These are phyloP conservation scores for Paramecium sexaurelia DNA, from an alignment of 73 alveolate genomes.

Conservation along the genomic window DNA sequence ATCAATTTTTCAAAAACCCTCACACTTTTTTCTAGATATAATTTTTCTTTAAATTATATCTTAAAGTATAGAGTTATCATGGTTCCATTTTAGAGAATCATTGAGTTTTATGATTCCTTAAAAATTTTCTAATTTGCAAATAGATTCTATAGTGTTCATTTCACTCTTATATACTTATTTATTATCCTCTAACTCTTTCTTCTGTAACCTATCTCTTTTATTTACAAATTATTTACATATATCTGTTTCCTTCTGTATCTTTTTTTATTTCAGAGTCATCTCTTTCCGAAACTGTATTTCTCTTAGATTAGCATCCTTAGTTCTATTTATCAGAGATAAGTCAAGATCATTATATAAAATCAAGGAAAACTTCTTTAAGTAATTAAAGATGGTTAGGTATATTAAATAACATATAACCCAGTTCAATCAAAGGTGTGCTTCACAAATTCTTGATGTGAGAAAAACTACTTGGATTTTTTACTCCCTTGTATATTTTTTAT, in stretches of 20 bases:
- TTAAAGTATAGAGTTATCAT: too few species aligned
- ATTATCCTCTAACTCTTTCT: neutral
- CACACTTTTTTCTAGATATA: too few species aligned
- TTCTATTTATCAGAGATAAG: too few species aligned
- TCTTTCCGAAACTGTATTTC: too few species aligned
- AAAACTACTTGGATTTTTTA: neutral
- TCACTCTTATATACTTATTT: neutral
- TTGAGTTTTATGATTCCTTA: too few species aligned
- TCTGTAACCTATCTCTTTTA: neutral
- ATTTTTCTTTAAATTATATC: too few species aligned
- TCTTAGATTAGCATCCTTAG: too few species aligned
- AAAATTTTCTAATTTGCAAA: neutral
- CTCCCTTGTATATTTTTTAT: neutral
- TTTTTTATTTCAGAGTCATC: too few species aligned
- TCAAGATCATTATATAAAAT: too few species aligned
- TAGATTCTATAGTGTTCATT: neutral
- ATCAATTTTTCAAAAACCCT: too few species aligned
- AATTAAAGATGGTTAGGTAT: neutral
- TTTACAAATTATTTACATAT: neutral
- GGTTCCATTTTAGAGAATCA: too few species aligned
- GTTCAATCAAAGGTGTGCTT: neutral
- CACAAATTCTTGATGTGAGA: constrained; percentile 19
- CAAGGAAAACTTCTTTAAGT: neutral
- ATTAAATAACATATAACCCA: neutral
- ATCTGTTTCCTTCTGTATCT: too few species aligned